Percentiles rank a stretch among this genome's conserved stretches.
These are phyloP conservation scores for Scheffersomyces titani DNA, from an alignment of 1,139 yeast genomes.

Conservation along the genomic window DNA sequence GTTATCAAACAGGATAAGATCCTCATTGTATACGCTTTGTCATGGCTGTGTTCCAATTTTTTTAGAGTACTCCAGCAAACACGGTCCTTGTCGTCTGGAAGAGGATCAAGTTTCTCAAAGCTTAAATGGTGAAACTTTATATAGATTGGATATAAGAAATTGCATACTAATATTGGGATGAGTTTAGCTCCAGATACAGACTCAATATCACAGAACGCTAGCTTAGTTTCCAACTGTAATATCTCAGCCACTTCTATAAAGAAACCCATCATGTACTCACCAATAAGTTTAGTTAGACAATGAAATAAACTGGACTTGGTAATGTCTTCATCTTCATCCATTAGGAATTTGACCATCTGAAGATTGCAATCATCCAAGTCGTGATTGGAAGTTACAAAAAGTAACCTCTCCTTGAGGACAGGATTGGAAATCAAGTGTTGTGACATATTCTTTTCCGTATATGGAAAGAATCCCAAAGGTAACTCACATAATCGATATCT, in stretches of 20 bases:
- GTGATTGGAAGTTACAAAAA: constrained; percentile 22
- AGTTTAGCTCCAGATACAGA: neutral
- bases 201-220: neutral
- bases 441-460: constrained; percentile 9
- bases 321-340: constrained; percentile 7
- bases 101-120: constrained; percentile 4
- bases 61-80: neutral
- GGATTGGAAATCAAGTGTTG: constrained; percentile 12
- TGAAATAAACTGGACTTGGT: constrained; percentile 14
- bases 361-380: constrained; percentile 16
- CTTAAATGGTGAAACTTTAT: constrained; percentile 5
- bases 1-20: neutral
- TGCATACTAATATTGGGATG: constrained; percentile 5
- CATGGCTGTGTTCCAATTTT: neutral
- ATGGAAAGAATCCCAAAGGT: constrained; percentile 22
- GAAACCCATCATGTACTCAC: constrained; percentile 10
- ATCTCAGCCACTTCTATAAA: constrained; percentile 10
- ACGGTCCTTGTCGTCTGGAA: constrained; percentile 3
- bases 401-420: constrained; percentile 11
- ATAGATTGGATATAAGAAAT: constrained; percentile 11
- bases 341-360: constrained; percentile 18
- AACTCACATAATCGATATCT: constrained; percentile 18
- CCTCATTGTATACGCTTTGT: neutral
- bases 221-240: constrained; percentile 2
- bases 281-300: constrained; percentile 20